A percentile compares a stretch with the other conserved stretches of the same genome.
Evolutionary conservation across 2,329 filamentous ascomycete genomes (phyloP).

Genomic region (Cordyceps cicadae): DNA sequence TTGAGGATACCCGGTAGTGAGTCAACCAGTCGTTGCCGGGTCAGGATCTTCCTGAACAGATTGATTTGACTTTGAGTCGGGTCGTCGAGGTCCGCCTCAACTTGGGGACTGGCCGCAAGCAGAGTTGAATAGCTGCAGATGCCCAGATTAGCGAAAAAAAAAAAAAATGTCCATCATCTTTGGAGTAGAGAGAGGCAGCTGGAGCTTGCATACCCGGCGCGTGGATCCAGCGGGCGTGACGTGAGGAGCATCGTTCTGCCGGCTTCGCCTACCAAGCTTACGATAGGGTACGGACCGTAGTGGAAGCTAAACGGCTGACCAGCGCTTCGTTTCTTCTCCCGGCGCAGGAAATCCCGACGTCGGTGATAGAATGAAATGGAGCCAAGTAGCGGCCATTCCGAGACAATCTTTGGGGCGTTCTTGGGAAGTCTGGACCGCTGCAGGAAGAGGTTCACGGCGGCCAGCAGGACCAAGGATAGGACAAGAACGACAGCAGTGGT

Average conservation of each 20-base stretch:
- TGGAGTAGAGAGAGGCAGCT: background rate
- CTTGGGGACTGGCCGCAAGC: slow-evolving; percentile 22
- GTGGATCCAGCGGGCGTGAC: slow-evolving; percentile 33
- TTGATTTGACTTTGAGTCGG: slow-evolving; percentile 21
- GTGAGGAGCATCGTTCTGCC: slow-evolving; percentile 37
- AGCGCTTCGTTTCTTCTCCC: slow-evolving; percentile 22
- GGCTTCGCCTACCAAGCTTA: slow-evolving; percentile 35
- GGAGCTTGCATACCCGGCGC: slow-evolving; percentile 28
- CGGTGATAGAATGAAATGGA: slow-evolving; percentile 37
- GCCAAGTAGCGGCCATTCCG: slow-evolving; percentile 34
- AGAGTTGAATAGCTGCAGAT: slow-evolving; percentile 21
- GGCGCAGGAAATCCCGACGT: slow-evolving; percentile 35
- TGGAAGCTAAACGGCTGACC: slow-evolving; percentile 42
- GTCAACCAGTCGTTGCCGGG: slow-evolving; percentile 28
- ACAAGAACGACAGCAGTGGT: slow-evolving; percentile 24
- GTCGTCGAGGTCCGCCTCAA: slow-evolving; percentile 15
- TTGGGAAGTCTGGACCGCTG: slow-evolving; percentile 17
- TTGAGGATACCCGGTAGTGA: slow-evolving; percentile 33
- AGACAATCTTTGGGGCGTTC: slow-evolving; percentile 19
- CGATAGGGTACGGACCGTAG: slow-evolving; percentile 35
- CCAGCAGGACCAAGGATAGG: slow-evolving; percentile 19
- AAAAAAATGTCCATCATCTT: too few relatives aligned
- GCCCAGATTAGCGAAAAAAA: background rate
- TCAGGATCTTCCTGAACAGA: slow-evolving; percentile 27
- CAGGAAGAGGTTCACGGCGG: slow-evolving; percentile 19